Evolutionary conservation across 2,329 filamentous ascomycete species (phyloP), one percentile per base, ranked within the genome.

Genomic region (Tympanopsis confertula): DNA sequence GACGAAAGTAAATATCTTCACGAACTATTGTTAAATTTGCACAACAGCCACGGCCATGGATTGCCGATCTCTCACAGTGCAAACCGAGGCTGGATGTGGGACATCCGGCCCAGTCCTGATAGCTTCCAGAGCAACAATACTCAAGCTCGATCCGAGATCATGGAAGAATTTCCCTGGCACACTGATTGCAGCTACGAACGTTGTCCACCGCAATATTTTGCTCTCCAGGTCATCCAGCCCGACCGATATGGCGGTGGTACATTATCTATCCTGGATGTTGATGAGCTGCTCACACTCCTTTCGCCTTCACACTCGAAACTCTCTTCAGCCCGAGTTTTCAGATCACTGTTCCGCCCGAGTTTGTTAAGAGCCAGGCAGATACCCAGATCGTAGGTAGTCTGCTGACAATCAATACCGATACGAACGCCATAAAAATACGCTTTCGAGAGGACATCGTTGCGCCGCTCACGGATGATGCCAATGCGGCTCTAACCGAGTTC

Each of bases 361-460:
- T 59, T 36, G 35, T 45, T 7, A 59, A 59, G n/a, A 26, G 22
- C n/a, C 22, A 7, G 22, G 22, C 7, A n/a, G n/a, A 7, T 26
- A 26, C 7, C 7, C 7, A 26, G 7, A 26, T 26, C n/a, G n/a
- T 7, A 26, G 22, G 22, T 26, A 26, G n/a, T 26, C 22, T 26
- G 7, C 22, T 26, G 7, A n/a, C 22, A 7, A 26, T n/a, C 7
- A 26, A 26, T 26, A 7, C 22, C n/a, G n/a, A 26, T 26, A n/a
- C 7, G 7, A 26, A 26, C 7, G 7, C 22, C 7, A 26, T n/a
- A 10, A 7, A 26, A 26, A 10, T 33, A 7, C 45, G 53, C 10
- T 55, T 47, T 36, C 48, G 54, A 3, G 47, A 47, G 15, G 56
- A 59, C 37, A 56, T 57, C 19, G 45, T 51, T 3, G 39, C 41